phyloP scores from a whole-genome alignment of 139 green algal genomes.

The Chlamydomonas incerta region DNA sequence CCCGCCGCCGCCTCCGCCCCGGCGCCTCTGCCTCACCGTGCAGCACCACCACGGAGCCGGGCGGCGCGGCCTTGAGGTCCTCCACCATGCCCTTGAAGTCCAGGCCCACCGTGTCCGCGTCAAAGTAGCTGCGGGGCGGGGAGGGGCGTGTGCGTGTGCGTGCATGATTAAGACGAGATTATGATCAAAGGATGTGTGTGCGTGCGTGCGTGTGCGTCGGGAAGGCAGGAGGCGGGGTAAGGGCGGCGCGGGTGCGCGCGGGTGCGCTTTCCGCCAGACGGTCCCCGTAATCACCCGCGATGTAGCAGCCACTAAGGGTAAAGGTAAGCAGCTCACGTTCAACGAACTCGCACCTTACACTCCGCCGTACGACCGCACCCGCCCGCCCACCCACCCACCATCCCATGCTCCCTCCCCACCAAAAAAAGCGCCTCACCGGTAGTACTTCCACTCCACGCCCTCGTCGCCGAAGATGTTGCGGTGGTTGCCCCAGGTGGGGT shows the following conservation, averaged over 20 bases:
- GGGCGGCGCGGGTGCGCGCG: no score
- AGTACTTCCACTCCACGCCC: constrained; percentile 90
- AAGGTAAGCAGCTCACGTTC: no score
- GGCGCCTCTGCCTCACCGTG: constrained; percentile 73
- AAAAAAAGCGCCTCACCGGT: constrained; percentile 72
- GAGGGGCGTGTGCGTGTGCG: background rate
- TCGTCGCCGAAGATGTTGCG: constrained; percentile 95
- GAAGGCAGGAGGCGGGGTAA: no score
- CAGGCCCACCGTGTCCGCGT: constrained; percentile 92
- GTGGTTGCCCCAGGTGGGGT: constrained; percentile 97
- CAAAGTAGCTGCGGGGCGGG: constrained; percentile 93
- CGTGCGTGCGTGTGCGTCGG: background rate
- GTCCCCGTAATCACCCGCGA: no score
- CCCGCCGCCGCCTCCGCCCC: background rate
- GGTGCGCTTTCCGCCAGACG: no score
- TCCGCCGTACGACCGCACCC: no score
- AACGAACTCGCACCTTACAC: no score
- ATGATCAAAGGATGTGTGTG: background rate
- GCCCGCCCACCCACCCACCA: no score
- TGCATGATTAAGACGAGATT: background rate
- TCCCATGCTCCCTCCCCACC: no score
- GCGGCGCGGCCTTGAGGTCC: constrained; percentile 88
- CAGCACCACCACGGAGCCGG: constrained; percentile 93
- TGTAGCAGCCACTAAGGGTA: no score
- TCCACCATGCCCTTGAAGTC: constrained; percentile 96